A percentile compares a stretch with the other conserved stretches of the same genome.
Conservation (phyloP, 768 basidiomycete genomes). For the Mycena metata region DNA sequence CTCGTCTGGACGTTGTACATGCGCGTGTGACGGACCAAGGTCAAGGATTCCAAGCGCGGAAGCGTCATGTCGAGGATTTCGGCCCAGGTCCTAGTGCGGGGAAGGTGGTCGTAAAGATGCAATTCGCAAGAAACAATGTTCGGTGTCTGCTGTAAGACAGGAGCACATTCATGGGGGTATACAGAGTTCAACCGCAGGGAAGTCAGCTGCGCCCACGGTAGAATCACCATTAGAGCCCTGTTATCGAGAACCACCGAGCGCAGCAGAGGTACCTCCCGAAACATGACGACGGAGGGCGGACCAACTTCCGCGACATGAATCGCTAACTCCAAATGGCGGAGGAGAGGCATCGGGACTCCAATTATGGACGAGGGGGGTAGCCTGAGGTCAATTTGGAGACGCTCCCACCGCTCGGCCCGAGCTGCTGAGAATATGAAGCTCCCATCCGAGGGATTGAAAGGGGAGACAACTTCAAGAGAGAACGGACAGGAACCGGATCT, state of each 20-base stretch:
- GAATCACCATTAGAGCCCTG: not conserved
- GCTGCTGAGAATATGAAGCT: not conserved
- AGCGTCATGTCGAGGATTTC: not conserved
- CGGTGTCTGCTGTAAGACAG: not conserved
- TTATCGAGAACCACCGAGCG: not conserved
- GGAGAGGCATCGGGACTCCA: not conserved
- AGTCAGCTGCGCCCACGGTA: constrained; percentile 5
- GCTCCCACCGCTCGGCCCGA: not conserved
- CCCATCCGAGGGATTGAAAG: too few relatives aligned
- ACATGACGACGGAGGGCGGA: not conserved
- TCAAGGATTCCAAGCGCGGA: not conserved
- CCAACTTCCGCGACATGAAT: too few relatives aligned
- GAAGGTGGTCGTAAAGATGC: not conserved
- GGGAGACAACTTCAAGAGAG: not conserved
- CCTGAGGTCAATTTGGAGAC: accelerated
- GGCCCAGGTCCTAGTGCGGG: too few relatives aligned
- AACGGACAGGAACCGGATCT: not conserved
- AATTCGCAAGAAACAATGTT: not conserved
- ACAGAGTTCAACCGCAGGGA: not conserved
- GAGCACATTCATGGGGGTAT: not conserved
- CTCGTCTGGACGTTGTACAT: not conserved
- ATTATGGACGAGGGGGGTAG: not conserved
- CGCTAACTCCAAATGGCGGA: not conserved
- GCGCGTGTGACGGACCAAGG: not conserved
- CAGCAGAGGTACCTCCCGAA: not conserved